phyloP scores from a whole-genome alignment of 257 asterid genomes.

The Verbascum thapsus region DNA sequence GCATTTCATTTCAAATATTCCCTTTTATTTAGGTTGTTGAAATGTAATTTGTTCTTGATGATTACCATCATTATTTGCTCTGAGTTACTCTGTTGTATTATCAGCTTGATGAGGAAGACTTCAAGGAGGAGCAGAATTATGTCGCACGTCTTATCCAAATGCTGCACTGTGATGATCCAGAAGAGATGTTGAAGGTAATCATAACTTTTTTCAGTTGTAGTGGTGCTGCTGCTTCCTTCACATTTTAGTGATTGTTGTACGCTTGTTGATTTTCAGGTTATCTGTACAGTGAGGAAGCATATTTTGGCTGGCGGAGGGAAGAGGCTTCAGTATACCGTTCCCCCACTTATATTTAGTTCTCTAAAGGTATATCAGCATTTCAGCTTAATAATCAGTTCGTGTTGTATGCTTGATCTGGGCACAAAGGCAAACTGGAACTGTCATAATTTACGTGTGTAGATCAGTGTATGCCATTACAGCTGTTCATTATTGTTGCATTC shows the following conservation, averaged over 20 bases:
- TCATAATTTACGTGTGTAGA: constrained; percentile 24
- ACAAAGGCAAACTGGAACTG: constrained; percentile 15
- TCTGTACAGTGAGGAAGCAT: constrained; percentile 82
- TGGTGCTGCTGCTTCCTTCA: neutral
- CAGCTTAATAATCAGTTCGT: constrained; percentile 24
- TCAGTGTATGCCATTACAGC: constrained; percentile 21
- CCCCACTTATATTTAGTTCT: constrained; percentile 85
- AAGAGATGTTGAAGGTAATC: constrained; percentile 91
- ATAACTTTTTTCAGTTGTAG: constrained; percentile 1
- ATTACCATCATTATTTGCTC: constrained; percentile 14
- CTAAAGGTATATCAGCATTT: constrained; percentile 63
- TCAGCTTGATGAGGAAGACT: constrained; percentile 93
- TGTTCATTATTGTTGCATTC: constrained; percentile 2
- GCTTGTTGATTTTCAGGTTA: constrained; percentile 60
- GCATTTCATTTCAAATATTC: constrained; percentile 12
- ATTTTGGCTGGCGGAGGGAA: constrained; percentile 81
- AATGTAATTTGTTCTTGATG: constrained; percentile 8
- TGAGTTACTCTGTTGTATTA: constrained; percentile 26
- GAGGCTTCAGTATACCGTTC: constrained; percentile 89
- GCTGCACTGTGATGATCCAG: constrained; percentile 82
- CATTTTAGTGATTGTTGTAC: constrained; percentile 20
- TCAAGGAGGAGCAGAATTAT: constrained; percentile 89
- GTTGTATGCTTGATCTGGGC: constrained; percentile 24
- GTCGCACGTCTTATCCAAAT: constrained; percentile 92
- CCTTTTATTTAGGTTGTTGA: constrained; percentile 14